Base-by-base conservation (phyloP, 441 rosid genomes). In the Populus hybrid region DNA sequence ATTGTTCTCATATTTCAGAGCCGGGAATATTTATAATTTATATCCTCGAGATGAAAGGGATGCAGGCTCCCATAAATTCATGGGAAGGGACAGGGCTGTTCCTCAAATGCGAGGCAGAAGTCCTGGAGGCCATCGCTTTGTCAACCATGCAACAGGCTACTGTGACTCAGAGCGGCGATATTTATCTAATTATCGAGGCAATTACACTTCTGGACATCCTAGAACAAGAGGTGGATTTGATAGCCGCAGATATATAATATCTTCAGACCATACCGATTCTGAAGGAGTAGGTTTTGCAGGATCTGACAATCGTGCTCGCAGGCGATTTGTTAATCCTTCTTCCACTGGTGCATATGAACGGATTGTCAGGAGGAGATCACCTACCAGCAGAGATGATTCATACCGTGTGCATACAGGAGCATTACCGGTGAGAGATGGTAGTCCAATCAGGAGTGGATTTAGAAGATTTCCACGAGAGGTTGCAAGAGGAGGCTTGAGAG, bases 371-470 rank as follows among this genome's bases (percentile, higher is more conserved):
- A 79, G 85, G 73, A 21, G 65, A 61, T 79, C 83, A 42, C 79
- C 86, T 59, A 40, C 61, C 33, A 75, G 68, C 56, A 77, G 85
- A 59, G 82, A 79, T 50, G 82, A 82, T 72, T 63, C 74, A 20
- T 81, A 81, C 70, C 73, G 72, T 63, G 70, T 66, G 76, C 78
- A 79, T 29, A 14, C 76, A 10, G 77, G 86, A 59, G 73, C 75
- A 66, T 69, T 77, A 50, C 69, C 81, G n/a, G 38, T 78, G 26
- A 77, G 89, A 80, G 90, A 86, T 45, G 66, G 50, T 50, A 83
- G 85, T 81, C 84, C 87, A 28, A 84, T 77, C 74, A 79, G 84
- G 82, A 78, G 73, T 71, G 77, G 82, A 73, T 82, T 81, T 75
- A 81, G 90, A 75, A 86, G 86, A 77, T 84, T 71, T 68, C 72